These are phyloP conservation scores for Udeniomyces megalosporus DNA, from an alignment of 768 basidiomycete species.

Conservation along the genomic window DNA sequence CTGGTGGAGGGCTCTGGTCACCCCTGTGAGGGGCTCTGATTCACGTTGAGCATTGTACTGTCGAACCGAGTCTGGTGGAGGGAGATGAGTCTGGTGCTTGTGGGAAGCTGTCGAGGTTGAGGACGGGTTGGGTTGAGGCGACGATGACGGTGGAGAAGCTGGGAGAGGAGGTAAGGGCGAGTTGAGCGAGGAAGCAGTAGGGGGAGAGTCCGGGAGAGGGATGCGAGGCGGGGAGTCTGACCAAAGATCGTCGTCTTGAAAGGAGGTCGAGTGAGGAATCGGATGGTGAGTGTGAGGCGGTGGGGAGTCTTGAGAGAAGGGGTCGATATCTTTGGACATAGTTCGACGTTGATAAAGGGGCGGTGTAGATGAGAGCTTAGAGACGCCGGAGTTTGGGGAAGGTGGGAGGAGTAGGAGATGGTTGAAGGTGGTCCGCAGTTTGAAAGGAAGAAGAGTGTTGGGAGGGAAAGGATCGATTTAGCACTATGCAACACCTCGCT, in stretches of 20 bases:
- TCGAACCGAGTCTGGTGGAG: neutral
- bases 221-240: too few relatives aligned
- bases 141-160: neutral
- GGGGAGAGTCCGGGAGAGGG: neutral
- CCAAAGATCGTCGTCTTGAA: too few relatives aligned
- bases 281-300: too few relatives aligned
- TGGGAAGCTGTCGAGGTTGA: neutral
- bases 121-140: neutral
- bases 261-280: too few relatives aligned
- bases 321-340: neutral
- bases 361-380: neutral
- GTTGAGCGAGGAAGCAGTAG: neutral
- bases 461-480: too few relatives aligned
- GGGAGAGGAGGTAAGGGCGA: neutral
- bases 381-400: neutral
- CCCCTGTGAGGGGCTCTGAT: neutral
- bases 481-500: too few relatives aligned
- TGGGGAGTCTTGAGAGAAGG: neutral
- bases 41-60: neutral
- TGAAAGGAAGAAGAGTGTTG: neutral
- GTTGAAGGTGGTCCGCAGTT: neutral
- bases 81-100: neutral
- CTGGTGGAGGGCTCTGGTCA: conserved; percentile 1
- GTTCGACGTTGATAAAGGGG: neutral
- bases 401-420: neutral